Percentiles rank a stretch among this genome's conserved stretches.
Evolutionary conservation across 768 basidiomycete species (phyloP).

Genomic region (Leccinum pellstonianum): DNA sequence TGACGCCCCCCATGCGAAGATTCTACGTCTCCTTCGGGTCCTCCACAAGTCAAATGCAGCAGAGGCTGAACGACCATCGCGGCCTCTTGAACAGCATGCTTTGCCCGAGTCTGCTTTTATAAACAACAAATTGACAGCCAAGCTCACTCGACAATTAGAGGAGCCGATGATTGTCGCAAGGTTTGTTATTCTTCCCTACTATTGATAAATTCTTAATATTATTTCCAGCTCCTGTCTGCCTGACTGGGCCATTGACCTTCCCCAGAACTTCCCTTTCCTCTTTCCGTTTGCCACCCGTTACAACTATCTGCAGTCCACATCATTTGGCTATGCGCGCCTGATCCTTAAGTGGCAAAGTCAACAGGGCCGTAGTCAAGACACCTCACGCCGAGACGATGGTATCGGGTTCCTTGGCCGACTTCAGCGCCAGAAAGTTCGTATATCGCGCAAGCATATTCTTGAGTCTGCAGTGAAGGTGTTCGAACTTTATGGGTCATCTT

Average conservation of each 20-base stretch:
- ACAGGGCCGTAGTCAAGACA: conserved; percentile 75
- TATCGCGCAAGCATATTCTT: conserved; percentile 90
- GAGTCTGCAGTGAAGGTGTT: conserved; percentile 97
- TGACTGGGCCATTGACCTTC: conserved; percentile 95
- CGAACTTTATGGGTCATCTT: conserved; percentile 92
- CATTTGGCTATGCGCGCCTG: conserved; percentile 94
- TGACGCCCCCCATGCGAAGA: conserved; percentile 84
- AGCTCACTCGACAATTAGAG: conserved; percentile 94
- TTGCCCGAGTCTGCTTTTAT: conserved; percentile 85
- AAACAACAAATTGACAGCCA: conserved; percentile 97
- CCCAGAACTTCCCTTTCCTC: conserved; percentile 96
- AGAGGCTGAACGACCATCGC: conserved; percentile 58
- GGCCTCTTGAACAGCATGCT: conserved; percentile 50
- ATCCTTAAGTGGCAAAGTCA: conserved; percentile 95
- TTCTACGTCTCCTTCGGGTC: conserved; percentile 85
- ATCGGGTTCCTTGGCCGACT: conserved; percentile 90
- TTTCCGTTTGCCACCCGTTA: conserved; percentile 99
- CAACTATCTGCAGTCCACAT: conserved; percentile 95
- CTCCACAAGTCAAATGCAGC: conserved; percentile 78
- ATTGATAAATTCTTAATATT: conserved; percentile 1
- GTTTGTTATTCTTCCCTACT: conserved; percentile 41
- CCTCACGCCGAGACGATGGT: conserved; percentile 81
- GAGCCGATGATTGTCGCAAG: conserved; percentile 99
- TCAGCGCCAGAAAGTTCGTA: conserved; percentile 94
- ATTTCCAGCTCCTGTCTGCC: conserved; percentile 82